Conservation (phyloP, 2,329 filamentous ascomycete species). For the Hypoxylon sp. region DNA sequence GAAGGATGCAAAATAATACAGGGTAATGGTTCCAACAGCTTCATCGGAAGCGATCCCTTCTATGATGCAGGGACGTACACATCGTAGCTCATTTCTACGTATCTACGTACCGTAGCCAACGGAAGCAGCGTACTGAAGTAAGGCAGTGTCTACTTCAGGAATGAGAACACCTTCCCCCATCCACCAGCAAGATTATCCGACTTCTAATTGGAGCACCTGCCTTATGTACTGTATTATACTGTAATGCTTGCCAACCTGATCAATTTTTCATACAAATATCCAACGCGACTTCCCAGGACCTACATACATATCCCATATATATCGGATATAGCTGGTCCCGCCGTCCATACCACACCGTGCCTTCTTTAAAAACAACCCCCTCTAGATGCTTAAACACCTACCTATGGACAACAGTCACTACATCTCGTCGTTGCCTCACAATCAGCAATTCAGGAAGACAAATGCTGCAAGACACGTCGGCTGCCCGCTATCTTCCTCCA, state of each 20-base stretch:
- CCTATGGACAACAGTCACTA: not conserved
- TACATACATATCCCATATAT: not conserved
- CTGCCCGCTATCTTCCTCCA: not conserved
- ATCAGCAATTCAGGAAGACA: not conserved
- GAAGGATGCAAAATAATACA: not conserved
- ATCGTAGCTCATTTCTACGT: not conserved
- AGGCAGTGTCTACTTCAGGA: not conserved
- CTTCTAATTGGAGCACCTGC: not conserved
- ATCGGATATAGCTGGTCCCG: not conserved
- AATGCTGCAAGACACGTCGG: not conserved
- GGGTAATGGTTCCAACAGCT: not conserved
- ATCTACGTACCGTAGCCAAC: not conserved
- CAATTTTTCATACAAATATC: not conserved
- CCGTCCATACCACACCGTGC: not conserved
- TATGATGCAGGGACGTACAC: not conserved
- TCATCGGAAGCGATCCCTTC: not conserved
- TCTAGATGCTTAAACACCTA: not conserved
- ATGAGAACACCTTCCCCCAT: not conserved
- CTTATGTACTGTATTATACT: not conserved
- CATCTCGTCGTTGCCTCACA: not conserved
- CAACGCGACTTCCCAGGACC: not conserved
- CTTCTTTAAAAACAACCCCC: not conserved
- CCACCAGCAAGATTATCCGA: not conserved
- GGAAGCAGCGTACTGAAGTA: not conserved
- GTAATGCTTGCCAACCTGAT: not conserved